A percentile compares a stretch with the other conserved stretches of the same genome.
phyloP scores from a whole-genome alignment of 2,329 filamentous ascomycete species.

The Remersonia thermophila region DNA sequence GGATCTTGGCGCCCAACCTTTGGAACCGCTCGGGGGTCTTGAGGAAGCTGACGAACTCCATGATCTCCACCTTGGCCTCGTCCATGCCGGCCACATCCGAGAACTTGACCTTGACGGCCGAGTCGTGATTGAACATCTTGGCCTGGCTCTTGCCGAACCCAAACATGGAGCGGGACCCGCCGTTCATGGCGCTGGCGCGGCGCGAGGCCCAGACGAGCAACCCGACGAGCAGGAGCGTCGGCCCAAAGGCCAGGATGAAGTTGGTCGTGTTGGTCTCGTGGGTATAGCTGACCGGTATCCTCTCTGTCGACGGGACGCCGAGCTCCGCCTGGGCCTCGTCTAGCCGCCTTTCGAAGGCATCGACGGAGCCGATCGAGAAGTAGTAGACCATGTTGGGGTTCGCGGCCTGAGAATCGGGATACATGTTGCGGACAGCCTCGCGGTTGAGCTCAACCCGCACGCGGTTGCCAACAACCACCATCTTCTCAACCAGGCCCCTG shows the following conservation, averaged over 20 bases:
- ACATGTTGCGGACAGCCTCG: constrained; percentile 58
- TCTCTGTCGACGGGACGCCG: constrained; percentile 71
- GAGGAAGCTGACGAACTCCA: constrained; percentile 97
- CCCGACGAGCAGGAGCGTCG: constrained; percentile 75
- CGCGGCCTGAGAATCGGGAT: constrained; percentile 61
- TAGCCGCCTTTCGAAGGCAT: constrained; percentile 79
- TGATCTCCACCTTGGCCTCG: constrained; percentile 94
- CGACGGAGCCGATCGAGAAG: constrained; percentile 90
- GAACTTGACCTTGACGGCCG: constrained; percentile 93
- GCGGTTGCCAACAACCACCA: constrained; percentile 65
- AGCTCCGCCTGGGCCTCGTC: constrained; percentile 83
- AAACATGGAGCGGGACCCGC: constrained; percentile 67
- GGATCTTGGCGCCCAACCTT: constrained; percentile 92
- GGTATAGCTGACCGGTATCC: constrained; percentile 84
- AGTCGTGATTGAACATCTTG: constrained; percentile 96
- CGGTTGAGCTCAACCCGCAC: constrained; percentile 68
- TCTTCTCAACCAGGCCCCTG: constrained; percentile 88
- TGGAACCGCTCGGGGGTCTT: constrained; percentile 89
- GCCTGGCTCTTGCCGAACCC: constrained; percentile 92
- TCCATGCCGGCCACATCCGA: constrained; percentile 95
- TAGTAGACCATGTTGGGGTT: constrained; percentile 69
- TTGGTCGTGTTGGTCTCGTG: constrained; percentile 63
- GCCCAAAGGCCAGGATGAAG: constrained; percentile 66
- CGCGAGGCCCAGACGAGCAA: constrained; percentile 69
- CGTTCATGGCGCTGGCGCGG: constrained; percentile 57